Base-by-base conservation (phyloP, 2,329 filamentous ascomycete genomes). In the Arthrobotrys iridis region DNA sequence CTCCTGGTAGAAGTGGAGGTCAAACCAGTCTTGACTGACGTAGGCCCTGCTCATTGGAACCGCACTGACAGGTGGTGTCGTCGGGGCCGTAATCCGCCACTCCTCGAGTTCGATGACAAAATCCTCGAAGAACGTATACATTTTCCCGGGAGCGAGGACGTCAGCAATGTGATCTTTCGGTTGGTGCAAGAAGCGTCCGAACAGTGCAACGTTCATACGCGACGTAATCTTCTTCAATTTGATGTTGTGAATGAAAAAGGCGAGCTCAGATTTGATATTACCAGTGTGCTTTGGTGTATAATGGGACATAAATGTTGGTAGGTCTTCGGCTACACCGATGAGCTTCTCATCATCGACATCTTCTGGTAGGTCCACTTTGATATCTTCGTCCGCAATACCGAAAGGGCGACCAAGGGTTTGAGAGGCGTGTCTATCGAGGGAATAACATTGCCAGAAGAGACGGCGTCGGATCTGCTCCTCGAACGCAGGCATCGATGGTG, bases 401-500 rank as follows among this genome's bases (percentile, higher is more conserved):
- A 83, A 67, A 2, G 83, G 83, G 24, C 83, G 81, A 11, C 81
- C 81, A 0, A 84, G 74, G 0, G 82, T 83, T 24, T 81, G 81
- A 0, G 82, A 81, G 45, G 83, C 82, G 26, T 83, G 79, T 18
- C 83, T 80, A 58, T 84, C 83, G 1, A 84, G 79, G n/a, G 83
- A 83, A 68, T 84, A 83, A 5, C 83, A 78, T 77, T 82, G 83
- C 83, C 83, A 84, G 70, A 84, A 84, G 0, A 81, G 81, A n/a
- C 83, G 81, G 64, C 83, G 83, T 1, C 81, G 78, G 80, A 83
- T 82, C 60, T 84, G 82, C 28, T 82, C 80, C 48, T 83, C 82
- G 5, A 80, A 76, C 5, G 72, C 72, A 7, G 72, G 66, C 65
- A 76, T 60, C 2, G 72, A 65, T 18, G 65, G 72, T 1, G 72